Base-by-base conservation (phyloP, 495 filamentous ascomycete species). In the Staphylotrichum tortipilum region DNA sequence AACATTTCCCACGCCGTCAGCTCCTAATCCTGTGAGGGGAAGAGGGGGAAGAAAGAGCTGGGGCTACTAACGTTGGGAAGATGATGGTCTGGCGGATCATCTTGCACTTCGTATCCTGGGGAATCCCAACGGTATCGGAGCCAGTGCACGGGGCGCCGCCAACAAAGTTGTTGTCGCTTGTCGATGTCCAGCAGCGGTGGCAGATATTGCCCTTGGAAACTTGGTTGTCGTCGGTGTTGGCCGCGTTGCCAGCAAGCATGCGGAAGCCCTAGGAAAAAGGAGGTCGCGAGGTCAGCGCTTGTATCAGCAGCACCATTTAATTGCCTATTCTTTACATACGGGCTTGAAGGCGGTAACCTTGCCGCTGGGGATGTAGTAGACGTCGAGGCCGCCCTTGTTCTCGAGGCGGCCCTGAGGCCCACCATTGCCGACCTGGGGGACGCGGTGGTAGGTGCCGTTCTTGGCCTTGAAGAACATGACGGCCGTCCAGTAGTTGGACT, bases 401-500 rank as follows among this genome's bases (percentile, higher is more conserved):
- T 88, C 64, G 17, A 76, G 73, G 53, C 72, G 72, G 50, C 84
- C 83, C 61, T 79, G 73, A 11, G 75, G 73, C 26, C 74, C 74
- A 37, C 69, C 72, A 66, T 79, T 79, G 50, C 80, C 83, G 51
- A 73, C 72, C 59, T 84, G 81, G 18, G 75, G 71, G 28, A 88
- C 84, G 44, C 75, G 74, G 53, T 78, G 75, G 70, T 87, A 89
- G 35, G 74, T 78, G 15, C 84, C 84, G 59, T 90, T 89, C 67
- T 79, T 71, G 24, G 75, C 74, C 56, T 80, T 66, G 52, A 55
- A 55, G 64, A 77, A 86, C 66, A 82, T 87, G 47, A 89, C 71
- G 55, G 71, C 69, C 15, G 85, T 55, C 87, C 87, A 90, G 72
- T 91, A 90, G 69, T 85, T 88, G 63, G 80, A 85, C 62, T 82